Evolutionary conservation across 2,329 filamentous ascomycete genomes (phyloP), one percentile per base, ranked within the genome.

Genomic region (Colletotrichum endophyticum): DNA sequence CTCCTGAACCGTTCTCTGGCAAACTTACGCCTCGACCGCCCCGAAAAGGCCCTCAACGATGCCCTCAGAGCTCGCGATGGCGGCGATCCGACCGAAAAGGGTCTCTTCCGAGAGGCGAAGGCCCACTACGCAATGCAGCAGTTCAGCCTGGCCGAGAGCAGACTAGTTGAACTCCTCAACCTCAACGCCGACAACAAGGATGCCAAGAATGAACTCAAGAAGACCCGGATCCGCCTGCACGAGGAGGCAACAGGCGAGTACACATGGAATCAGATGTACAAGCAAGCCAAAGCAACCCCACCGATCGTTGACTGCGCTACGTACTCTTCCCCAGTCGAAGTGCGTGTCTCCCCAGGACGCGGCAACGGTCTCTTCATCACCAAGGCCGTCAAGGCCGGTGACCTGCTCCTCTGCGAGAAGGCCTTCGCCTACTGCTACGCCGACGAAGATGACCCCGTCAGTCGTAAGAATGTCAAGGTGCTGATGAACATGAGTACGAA

Each of bases 371-470:
- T 92, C 0, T 92, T 91, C 78, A 88, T 87, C 0, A 89, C 86
- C 1, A 81, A 83, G 25, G 78, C 83, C 0, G 87, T 92, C 3
- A 83, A 84, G 49, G 85, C 87, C 0, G 90, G 90, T 0, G 87
- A 91, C 5, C 82, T 91, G 3, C 80, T 92, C 0, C 78, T 92
- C 2, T 91, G 89, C 63, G 90, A 92, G 75, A 92, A 92, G 76
- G 89, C 90, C 0, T 91, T 91, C 78, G 81, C 81, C 0, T 85
- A 90, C 79, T 82, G 77, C 25, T 87, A 82, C 59, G 78, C 75
- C 44, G 63, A 15, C 6, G 80, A 79, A 5, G 78, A 79, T 11
- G 78, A 75, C 9, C 66, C 49, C 9, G 7, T n/a, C 6, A 15
- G 62, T 27, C 39, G 30, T 3, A 77, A 73, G 8, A 81, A 79